Conservation (phyloP, 805 yeast genomes). For the Groenewaldozyma tartarivorans region DNA sequence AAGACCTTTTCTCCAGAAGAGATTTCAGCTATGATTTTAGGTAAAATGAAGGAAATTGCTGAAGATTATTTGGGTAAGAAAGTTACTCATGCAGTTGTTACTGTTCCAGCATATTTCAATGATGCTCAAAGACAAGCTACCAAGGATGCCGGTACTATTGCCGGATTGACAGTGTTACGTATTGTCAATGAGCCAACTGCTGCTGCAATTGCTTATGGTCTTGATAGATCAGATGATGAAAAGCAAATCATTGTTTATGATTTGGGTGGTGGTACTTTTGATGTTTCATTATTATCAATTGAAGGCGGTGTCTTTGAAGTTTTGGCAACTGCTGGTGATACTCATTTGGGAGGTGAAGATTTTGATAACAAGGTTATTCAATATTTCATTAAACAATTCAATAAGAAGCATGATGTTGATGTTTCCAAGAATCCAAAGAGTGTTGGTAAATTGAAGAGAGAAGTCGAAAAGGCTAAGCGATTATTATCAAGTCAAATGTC, state of each 20-base stretch:
- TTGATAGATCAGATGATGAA: slow-evolving; percentile 60
- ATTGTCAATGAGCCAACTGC: slow-evolving; percentile 94
- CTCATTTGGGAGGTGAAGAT: slow-evolving; percentile 97
- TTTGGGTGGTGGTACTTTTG: slow-evolving; percentile 97
- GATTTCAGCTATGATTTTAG: slow-evolving; percentile 82
- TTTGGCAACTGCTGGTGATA: slow-evolving; percentile 90
- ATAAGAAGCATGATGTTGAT: slow-evolving; percentile 87
- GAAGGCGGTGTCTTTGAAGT: slow-evolving; percentile 92
- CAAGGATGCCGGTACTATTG: slow-evolving; percentile 87
- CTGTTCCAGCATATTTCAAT: slow-evolving; percentile 89
- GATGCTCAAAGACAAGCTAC: slow-evolving; percentile 94
- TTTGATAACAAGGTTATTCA: slow-evolving; percentile 82
- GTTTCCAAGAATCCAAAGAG: slow-evolving; percentile 75
- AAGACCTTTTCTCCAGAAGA: slow-evolving; percentile 86
- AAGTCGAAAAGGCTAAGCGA: slow-evolving; percentile 97
- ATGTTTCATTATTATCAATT: slow-evolving; percentile 78
- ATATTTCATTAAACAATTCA: slow-evolving; percentile 74
- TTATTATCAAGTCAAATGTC: slow-evolving; percentile 91
- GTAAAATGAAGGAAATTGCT: slow-evolving; percentile 87
- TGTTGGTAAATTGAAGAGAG: slow-evolving; percentile 88
- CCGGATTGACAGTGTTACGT: slow-evolving; percentile 80
- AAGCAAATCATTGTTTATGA: slow-evolving; percentile 88
- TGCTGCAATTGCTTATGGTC: slow-evolving; percentile 95
- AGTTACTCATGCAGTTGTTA: slow-evolving; percentile 84
- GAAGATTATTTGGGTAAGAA: slow-evolving; percentile 79